Evolutionary conservation across 2,329 filamentous ascomycete species (phyloP).

Genomic region (Hortaea sp.): DNA sequence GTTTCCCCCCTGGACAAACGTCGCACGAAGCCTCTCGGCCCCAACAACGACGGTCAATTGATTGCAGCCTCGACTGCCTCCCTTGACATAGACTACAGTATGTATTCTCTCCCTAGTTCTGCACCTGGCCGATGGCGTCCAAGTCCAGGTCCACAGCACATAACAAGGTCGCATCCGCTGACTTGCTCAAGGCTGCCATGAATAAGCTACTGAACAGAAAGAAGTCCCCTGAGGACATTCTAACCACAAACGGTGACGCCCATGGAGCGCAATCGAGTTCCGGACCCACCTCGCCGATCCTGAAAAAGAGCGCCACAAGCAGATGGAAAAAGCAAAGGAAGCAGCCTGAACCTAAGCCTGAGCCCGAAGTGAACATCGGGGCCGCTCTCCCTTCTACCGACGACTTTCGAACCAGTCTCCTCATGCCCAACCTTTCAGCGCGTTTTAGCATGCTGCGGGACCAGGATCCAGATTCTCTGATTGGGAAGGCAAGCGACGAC

Average conservation of each 20-base stretch:
- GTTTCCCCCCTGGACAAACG: neutral
- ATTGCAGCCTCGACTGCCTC: neutral
- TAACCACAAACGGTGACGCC: neutral
- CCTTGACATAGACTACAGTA: neutral
- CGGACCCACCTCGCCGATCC: constrained; percentile 11
- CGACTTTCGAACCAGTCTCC: constrained; percentile 86
- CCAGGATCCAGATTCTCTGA: constrained; percentile 77
- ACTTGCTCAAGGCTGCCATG: constrained; percentile 40
- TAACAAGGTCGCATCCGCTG: constrained; percentile 2
- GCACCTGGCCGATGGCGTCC: neutral
- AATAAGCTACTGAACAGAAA: constrained; percentile 69
- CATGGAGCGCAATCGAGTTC: constrained; percentile 11
- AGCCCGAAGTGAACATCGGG: constrained; percentile 61
- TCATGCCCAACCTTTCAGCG: constrained; percentile 91
- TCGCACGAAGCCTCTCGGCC: neutral
- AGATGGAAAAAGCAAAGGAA: constrained; percentile 43
- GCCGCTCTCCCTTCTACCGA: constrained; percentile 69
- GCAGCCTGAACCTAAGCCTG: constrained; percentile 39
- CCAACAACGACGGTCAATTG: neutral
- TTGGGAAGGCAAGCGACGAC: constrained; percentile 92
- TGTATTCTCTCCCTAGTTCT: neutral
- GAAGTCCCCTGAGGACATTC: constrained; percentile 51
- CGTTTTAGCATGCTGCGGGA: constrained; percentile 95
- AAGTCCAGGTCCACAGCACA: neutral
- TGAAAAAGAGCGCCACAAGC: constrained; percentile 23